Evolutionary conservation across 352 stramenopile genomes (phyloP).

Genomic region (Phytophthora hybrid): DNA sequence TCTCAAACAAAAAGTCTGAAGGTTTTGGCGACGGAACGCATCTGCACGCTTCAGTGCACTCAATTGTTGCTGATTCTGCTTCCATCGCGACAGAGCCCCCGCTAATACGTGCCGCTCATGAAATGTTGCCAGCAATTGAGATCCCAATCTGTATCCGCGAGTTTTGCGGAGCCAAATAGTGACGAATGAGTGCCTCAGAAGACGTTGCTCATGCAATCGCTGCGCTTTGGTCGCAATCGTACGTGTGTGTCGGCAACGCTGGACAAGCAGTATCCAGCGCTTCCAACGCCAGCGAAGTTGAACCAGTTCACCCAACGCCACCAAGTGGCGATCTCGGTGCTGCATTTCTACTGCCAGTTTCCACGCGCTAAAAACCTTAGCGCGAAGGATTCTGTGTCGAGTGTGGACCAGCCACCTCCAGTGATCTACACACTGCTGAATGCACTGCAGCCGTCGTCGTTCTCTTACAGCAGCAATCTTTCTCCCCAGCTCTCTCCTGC

Average conservation of each 20-base stretch:
- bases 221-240: neutral
- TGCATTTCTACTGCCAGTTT: constrained; percentile 24
- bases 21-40: constrained; percentile 11
- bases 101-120: constrained; percentile 9
- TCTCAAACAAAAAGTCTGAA: constrained; percentile 11
- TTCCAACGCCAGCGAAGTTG: constrained; percentile 38
- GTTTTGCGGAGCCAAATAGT: constrained; percentile 34
- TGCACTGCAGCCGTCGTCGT: constrained; percentile 5
- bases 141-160: constrained; percentile 27
- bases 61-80: constrained; percentile 11
- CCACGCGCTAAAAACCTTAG: constrained; percentile 27
- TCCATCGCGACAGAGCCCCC: constrained; percentile 24
- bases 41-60: constrained; percentile 5
- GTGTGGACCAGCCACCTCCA: constrained; percentile 14
- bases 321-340: constrained; percentile 19
- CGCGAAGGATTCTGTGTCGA: constrained; percentile 14
- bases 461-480: constrained; percentile 20
- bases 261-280: constrained; percentile 14
- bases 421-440: constrained; percentile 17
- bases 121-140: constrained; percentile 5
- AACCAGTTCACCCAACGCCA: constrained; percentile 16
- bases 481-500: constrained; percentile 20
- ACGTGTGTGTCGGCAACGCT: constrained; percentile 8
- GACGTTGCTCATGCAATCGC: constrained; percentile 9
- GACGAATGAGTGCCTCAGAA: constrained; percentile 15